Conservation (phyloP, 164 flowering plant species). For the Litsea cubeba region DNA sequence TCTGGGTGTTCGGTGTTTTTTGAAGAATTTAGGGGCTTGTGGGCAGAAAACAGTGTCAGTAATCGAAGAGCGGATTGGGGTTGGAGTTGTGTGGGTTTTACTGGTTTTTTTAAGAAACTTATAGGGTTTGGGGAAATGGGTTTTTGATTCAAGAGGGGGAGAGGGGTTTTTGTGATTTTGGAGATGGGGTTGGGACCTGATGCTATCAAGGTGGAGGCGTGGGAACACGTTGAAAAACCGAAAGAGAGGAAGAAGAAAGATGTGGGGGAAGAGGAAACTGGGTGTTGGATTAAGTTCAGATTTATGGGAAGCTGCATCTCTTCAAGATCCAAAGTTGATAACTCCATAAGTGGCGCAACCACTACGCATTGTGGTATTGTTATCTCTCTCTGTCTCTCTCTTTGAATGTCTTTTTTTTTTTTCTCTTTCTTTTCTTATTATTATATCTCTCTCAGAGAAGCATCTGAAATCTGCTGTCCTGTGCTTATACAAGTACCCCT, state of each 20-base stretch:
- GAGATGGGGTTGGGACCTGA: conserved; percentile 31
- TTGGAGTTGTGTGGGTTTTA: not conserved
- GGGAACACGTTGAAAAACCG: conserved; percentile 22
- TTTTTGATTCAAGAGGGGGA: conserved; percentile 21
- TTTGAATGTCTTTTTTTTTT: not conserved
- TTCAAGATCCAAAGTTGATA: conserved; percentile 85
- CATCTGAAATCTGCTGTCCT: too few relatives aligned
- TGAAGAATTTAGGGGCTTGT: conserved; percentile 6
- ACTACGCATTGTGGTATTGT: conserved; percentile 46
- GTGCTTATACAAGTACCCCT: not conserved
- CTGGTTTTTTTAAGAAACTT: not conserved
- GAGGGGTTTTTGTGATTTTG: conserved; percentile 5
- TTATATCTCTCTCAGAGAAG: not conserved
- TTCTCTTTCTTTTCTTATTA: not conserved
- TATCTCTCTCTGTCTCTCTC: not conserved
- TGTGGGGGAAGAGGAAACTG: conserved; percentile 29
- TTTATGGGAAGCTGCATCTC: conserved; percentile 61
- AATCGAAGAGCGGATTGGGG: not conserved
- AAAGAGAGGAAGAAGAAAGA: conserved; percentile 22
- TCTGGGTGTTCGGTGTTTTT: conserved; percentile 7
- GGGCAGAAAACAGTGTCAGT: not conserved
- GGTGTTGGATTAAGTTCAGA: conserved; percentile 65
- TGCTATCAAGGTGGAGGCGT: conserved; percentile 19
- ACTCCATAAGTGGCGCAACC: conserved; percentile 46
- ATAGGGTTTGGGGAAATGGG: conserved; percentile 12